phyloP scores from a whole-genome alignment of 345 rosid genomes.

The Aquilaria malaccensis region DNA sequence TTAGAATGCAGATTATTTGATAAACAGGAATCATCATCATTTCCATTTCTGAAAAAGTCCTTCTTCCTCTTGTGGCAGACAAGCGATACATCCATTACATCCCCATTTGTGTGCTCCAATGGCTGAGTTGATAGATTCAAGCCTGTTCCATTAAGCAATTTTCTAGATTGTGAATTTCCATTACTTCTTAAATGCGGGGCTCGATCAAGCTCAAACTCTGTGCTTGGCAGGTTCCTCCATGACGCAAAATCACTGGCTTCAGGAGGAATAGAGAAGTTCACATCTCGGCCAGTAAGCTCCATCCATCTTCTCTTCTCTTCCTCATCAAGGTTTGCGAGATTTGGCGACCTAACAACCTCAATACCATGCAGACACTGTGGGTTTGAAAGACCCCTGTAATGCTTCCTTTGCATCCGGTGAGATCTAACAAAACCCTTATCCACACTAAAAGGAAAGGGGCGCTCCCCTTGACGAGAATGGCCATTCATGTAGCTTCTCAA shows the following conservation, averaged over 20 bases:
- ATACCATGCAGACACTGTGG: slow-evolving; percentile 78
- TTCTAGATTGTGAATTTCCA: slow-evolving; percentile 31
- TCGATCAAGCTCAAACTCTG: slow-evolving; percentile 57
- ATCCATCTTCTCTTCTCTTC: slow-evolving; percentile 64
- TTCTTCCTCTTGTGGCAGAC: slow-evolving; percentile 45
- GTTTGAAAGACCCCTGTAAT: slow-evolving; percentile 72
- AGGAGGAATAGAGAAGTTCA: slow-evolving; percentile 40
- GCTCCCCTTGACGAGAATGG: slow-evolving; percentile 73
- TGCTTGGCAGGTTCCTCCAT: slow-evolving; percentile 59
- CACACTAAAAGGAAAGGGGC: slow-evolving; percentile 61
- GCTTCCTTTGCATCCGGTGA: slow-evolving; percentile 81
- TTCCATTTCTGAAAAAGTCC: slow-evolving; percentile 36
- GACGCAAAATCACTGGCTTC: slow-evolving; percentile 65
- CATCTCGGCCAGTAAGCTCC: slow-evolving; percentile 65
- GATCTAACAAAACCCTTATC: slow-evolving; percentile 75
- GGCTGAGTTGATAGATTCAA: slow-evolving; percentile 58
- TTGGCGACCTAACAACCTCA: slow-evolving; percentile 56
- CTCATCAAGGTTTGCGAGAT: slow-evolving; percentile 44
- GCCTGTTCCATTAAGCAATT: slow-evolving; percentile 41
- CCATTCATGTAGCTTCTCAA: slow-evolving; percentile 76
- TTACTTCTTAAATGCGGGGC: slow-evolving; percentile 29
- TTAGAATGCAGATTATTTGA: slow-evolving; percentile 27
- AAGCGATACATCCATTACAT: slow-evolving; percentile 28
- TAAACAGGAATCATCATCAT: slow-evolving; percentile 38
- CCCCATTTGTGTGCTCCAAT: slow-evolving; percentile 38